Evolutionary conservation across 2,329 filamentous ascomycete genomes (phyloP).

Genomic region (Ophiostoma angusticollis): DNA sequence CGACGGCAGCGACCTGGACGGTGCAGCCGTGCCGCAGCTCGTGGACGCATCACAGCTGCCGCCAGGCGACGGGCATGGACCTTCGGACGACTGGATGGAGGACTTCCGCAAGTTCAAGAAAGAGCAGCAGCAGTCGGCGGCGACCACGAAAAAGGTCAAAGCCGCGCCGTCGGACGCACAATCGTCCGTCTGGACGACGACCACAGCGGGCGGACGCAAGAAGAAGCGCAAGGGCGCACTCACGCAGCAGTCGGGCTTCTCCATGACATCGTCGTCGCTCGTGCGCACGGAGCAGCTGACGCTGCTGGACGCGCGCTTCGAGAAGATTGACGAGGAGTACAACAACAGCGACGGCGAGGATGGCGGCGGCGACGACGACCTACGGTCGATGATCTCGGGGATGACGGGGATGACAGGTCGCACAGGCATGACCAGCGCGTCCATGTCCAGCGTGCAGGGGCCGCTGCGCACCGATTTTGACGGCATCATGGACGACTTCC

Average conservation of each 20-base stretch:
- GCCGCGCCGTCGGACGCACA: conserved; percentile 50
- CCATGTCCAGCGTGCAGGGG: conserved; percentile 53
- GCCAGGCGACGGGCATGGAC: not conserved
- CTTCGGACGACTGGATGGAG: conserved; percentile 68
- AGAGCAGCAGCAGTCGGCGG: conserved; percentile 33
- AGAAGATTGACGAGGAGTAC: conserved; percentile 74
- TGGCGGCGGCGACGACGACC: conserved; percentile 24
- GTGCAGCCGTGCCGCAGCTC: conserved; percentile 35
- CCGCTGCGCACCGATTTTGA: conserved; percentile 70
- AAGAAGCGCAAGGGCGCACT: conserved; percentile 95
- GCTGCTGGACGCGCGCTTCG: conserved; percentile 80
- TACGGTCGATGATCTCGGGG: conserved; percentile 45
- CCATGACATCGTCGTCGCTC: conserved; percentile 97
- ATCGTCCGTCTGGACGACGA: conserved; percentile 60
- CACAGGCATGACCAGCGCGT: no score
- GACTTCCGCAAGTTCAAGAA: conserved; percentile 94
- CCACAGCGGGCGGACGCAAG: conserved; percentile 62
- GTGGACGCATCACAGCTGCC: conserved; percentile 20
- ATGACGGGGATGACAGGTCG: no score
- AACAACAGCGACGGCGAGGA: conserved; percentile 34
- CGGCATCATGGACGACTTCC: conserved; percentile 83
- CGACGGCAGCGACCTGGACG: conserved; percentile 14
- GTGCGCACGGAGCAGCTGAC: conserved; percentile 75
- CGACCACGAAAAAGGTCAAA: conserved; percentile 20
- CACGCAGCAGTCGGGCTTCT: conserved; percentile 79